Percentiles rank a stretch among this genome's conserved stretches.
Evolutionary conservation across 1,139 yeast species (phyloP).

Genomic region (Hanseniaspora sp.): DNA sequence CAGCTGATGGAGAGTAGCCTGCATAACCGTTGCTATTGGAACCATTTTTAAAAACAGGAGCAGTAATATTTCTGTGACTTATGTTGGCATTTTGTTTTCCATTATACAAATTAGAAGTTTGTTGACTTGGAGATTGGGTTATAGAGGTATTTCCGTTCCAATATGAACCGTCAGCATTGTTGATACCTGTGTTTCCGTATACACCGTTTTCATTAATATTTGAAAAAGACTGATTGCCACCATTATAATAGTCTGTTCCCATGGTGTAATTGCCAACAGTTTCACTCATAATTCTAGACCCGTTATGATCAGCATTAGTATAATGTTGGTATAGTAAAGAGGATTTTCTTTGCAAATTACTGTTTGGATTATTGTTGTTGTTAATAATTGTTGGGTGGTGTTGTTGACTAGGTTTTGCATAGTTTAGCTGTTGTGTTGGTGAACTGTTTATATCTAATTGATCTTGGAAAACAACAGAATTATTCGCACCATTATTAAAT

Average conservation of each 20-base stretch:
- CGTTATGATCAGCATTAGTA: neutral
- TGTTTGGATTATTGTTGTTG: neutral
- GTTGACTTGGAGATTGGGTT: conserved; percentile 2
- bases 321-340: conserved; percentile 13
- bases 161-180: neutral
- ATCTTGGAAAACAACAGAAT: conserved; percentile 7
- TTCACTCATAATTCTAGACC: conserved; percentile 7
- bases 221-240: conserved; percentile 5
- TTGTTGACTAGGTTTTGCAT: conserved; percentile 4
- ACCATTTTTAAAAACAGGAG: conserved; percentile 8
- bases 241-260: neutral
- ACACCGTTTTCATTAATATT: neutral
- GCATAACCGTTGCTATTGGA: neutral
- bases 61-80: conserved; percentile 13
- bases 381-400: neutral
- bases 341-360: conserved; percentile 7
- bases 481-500: conserved; percentile 7
- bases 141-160: conserved; percentile 5
- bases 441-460: conserved; percentile 6
- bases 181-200: neutral
- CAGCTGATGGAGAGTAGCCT: conserved; percentile 6
- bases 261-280: neutral
- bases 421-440: conserved; percentile 7
- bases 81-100: neutral
- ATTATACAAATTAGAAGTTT: neutral